These are phyloP conservation scores for Ceratorhiza oryzae-sativae DNA, from an alignment of 1,284 basidiomycete species.

Conservation along the genomic window DNA sequence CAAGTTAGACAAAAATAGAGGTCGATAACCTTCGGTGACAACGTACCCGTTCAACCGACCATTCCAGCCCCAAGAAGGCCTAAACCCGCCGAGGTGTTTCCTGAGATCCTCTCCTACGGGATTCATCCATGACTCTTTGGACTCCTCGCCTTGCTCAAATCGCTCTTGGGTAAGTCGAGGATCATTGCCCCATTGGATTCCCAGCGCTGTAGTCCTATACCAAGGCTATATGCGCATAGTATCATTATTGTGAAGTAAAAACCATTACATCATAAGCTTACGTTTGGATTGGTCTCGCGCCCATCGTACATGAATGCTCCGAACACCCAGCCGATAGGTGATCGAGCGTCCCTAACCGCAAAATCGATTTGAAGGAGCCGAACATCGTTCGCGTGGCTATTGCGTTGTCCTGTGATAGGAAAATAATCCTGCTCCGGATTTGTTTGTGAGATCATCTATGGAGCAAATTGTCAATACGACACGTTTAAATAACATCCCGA, in stretches of 20 bases:
- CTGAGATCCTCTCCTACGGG: conserved; percentile 33
- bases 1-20: background rate
- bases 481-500: background rate
- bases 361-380: conserved; percentile 38
- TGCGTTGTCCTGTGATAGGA: conserved; percentile 20
- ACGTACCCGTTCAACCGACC: conserved; percentile 38
- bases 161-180: conserved; percentile 32
- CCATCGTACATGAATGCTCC: conserved; percentile 39
- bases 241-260: background rate
- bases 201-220: conserved; percentile 30
- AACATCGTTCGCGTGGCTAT: conserved; percentile 23
- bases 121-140: conserved; percentile 38
- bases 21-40: background rate
- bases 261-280: background rate
- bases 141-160: conserved; percentile 16
- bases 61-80: conserved; percentile 41
- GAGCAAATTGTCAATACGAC: background rate
- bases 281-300: background rate
- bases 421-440: conserved; percentile 26
- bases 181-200: conserved; percentile 39
- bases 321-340: conserved; percentile 40
- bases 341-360: conserved; percentile 27
- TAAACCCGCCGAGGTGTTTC: background rate
- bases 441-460: conserved; percentile 21
- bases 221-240: conserved; percentile 24